Percentiles rank a stretch among this genome's conserved stretches.
phyloP scores from a whole-genome alignment of 2,329 filamentous ascomycete species.

The Achaetomium macrosporum region DNA sequence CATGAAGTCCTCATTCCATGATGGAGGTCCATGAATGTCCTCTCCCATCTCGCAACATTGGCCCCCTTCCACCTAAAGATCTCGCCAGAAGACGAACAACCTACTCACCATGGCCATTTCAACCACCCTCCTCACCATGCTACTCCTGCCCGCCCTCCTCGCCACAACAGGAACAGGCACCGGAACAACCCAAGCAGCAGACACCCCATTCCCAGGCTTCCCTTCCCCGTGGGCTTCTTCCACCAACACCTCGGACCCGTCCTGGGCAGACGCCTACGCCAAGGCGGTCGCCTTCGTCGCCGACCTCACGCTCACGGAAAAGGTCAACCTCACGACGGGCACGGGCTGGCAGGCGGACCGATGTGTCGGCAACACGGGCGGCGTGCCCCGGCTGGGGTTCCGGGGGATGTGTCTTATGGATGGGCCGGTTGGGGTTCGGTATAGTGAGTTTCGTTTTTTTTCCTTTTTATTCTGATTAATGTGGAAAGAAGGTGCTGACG shows the following conservation, averaged over 20 bases:
- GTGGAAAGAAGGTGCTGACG: not conserved
- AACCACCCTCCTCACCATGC: not conserved
- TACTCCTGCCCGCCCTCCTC: not conserved
- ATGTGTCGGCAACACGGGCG: conserved; percentile 35
- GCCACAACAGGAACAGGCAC: too few species aligned
- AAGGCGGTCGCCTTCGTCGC: conserved; percentile 53
- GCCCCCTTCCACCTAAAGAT: too few species aligned
- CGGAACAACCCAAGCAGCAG: not conserved
- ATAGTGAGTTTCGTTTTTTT: conserved; percentile 28
- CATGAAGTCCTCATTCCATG: too few species aligned
- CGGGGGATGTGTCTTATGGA: conserved; percentile 62
- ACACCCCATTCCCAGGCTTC: conserved; percentile 12
- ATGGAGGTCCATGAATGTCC: too few species aligned
- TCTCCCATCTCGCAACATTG: not conserved
- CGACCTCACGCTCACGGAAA: conserved; percentile 63
- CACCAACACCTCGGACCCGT: conserved; percentile 40
- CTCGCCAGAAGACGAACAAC: not conserved
- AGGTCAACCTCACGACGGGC: conserved; percentile 71
- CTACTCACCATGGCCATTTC: not conserved
- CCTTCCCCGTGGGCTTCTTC: conserved; percentile 18
- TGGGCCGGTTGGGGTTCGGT: conserved; percentile 63
- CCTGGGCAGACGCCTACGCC: conserved; percentile 57
- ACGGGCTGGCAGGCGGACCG: conserved; percentile 46
- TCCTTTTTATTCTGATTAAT: not conserved
- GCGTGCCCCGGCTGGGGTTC: conserved; percentile 51